phyloP scores from a whole-genome alignment of 2,329 filamentous ascomycete species.

The Xylaria sp. region DNA sequence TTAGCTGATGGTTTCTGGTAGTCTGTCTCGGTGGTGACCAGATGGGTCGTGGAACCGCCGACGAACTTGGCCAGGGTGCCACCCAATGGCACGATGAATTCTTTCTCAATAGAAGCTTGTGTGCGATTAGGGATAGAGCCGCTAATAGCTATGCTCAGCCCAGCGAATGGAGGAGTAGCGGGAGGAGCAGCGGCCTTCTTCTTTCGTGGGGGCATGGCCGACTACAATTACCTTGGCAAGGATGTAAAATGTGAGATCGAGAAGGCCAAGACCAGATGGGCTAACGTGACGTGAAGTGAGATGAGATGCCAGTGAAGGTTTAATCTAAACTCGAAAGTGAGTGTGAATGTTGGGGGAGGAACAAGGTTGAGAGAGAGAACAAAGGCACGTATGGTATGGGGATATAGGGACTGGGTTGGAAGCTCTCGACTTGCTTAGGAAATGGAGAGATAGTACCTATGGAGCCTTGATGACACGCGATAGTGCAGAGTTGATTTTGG shows the following conservation, averaged over 20 bases:
- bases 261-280: background rate
- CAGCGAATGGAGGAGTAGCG: conserved; percentile 56
- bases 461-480: background rate
- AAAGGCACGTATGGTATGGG: background rate
- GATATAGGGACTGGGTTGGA: background rate
- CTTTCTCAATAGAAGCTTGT: conserved; percentile 60
- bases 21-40: conserved; percentile 67
- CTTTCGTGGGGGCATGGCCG: conserved; percentile 42
- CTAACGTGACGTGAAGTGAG: background rate
- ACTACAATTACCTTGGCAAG: background rate
- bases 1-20: conserved; percentile 63
- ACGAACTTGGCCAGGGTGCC: conserved; percentile 61
- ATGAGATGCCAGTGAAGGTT: background rate
- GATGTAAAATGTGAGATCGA: background rate
- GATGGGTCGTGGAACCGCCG: conserved; percentile 63
- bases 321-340: background rate
- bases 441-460: background rate
- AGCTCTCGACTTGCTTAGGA: background rate
- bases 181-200: conserved; percentile 38
- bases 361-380: background rate
- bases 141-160: conserved; percentile 66
- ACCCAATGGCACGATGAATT: conserved; percentile 61
- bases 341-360: background rate
- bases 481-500: background rate
- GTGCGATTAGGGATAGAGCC: conserved; percentile 68